phyloP scores from a whole-genome alignment of 352 stramenopile species.

The Pythium biforme region DNA sequence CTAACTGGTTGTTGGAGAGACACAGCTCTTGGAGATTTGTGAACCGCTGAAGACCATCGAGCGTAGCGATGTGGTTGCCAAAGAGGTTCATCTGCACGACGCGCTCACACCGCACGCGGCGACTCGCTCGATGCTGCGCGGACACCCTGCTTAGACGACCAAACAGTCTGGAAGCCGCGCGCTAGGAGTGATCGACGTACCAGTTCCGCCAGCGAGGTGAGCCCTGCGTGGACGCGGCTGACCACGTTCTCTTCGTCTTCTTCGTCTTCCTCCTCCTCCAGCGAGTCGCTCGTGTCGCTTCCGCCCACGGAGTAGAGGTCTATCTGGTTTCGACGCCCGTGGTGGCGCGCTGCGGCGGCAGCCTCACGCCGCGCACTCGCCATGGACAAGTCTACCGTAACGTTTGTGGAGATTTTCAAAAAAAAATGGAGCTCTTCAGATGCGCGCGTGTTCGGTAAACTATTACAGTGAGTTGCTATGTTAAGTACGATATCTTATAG shows the following conservation, averaged over 20 bases:
- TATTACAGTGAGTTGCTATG: neutral
- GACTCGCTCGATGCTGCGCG: neutral
- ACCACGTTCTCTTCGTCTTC: neutral
- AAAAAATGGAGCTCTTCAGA: neutral
- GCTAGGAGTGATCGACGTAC: neutral
- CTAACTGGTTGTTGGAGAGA: slow-evolving; percentile 79
- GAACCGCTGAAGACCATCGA: slow-evolving; percentile 72
- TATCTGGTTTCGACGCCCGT: too few species aligned
- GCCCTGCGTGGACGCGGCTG: slow-evolving; percentile 22
- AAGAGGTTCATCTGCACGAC: slow-evolving; percentile 80
- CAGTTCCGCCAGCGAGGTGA: slow-evolving; percentile 17
- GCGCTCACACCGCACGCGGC: slow-evolving; percentile 30
- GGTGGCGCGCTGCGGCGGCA: too few species aligned
- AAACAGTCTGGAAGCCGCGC: neutral
- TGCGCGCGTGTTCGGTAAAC: neutral
- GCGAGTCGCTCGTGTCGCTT: neutral
- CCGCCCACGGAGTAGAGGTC: too few species aligned
- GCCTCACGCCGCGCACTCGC: too few species aligned
- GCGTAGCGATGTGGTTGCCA: slow-evolving; percentile 58
- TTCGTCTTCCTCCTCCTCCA: neutral
- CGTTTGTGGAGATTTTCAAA: neutral
- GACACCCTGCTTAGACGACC: too few species aligned
- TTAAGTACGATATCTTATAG: neutral
- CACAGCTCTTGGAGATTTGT: slow-evolving; percentile 66
- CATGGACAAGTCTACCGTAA: neutral